Base-by-base conservation (phyloP, 352 stramenopile species). In the Pythium volutum region DNA sequence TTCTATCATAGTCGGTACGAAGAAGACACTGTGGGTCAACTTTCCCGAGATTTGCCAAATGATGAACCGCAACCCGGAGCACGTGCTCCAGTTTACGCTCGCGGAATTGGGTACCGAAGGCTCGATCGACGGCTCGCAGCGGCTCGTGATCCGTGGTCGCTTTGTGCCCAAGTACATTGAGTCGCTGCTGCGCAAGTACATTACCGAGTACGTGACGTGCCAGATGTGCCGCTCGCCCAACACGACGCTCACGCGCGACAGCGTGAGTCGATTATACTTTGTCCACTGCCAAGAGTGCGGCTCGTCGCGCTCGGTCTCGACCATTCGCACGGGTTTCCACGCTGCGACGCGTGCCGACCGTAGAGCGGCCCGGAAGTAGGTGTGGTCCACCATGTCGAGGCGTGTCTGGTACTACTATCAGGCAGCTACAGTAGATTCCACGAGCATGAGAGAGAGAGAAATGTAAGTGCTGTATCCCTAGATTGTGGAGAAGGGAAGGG, bases 101-200 rank as follows among this genome's bases (percentile, higher is more conserved):
- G 93, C 97, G 15, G 98, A 99, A 75, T 74, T 99, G n/a, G 97
- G 97, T 69, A 99, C 98, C 7, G 97, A 99, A 78, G 98, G 98
- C 50, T 98, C 89, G 55, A 98, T 99, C 77, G 98, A 99, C 74
- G 97, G 97, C 65, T 99, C 98, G 76, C 95, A 99, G 72, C 96
- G 97, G 39, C 82, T 99, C 31, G 94, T 99, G 31, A 98, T 99
- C 71, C 93, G 97, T 54, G 97, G 97, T 54, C 96, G 97, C 65
- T 99, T 98, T 74, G 88, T 98, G 46, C 89, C 96, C 43, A 98
- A 99, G 86, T 99, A 99, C 84, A 99, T 99, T 74, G 97, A 99
- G 73, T 98, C 84, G 55, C 89, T 99, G 70, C 86, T 99, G 49
- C 84, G 96, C 57, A 99, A 99, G 80, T 99, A 99, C 80, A 99